Evolutionary conservation across 2,329 filamentous ascomycete species (phyloP).

Genomic region (Alternaria gansuensis): DNA sequence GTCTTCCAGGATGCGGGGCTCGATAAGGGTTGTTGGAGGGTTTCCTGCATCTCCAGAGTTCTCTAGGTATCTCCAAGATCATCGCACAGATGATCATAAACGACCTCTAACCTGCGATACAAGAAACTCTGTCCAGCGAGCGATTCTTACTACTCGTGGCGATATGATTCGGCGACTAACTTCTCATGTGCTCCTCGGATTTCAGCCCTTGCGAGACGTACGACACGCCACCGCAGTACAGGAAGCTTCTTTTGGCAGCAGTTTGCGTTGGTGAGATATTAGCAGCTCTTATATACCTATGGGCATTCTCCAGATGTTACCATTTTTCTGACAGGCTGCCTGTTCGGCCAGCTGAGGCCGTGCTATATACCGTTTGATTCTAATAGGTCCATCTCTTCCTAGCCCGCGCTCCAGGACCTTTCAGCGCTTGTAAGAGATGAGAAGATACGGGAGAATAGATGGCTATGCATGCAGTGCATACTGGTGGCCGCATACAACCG

Average conservation of each 20-base stretch:
- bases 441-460: neutral
- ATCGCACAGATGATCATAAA: neutral
- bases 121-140: neutral
- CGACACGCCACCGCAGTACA: neutral
- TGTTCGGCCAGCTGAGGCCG: neutral
- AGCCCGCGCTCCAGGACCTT: neutral
- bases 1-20: neutral
- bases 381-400: neutral
- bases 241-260: neutral
- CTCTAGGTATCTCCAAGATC: neutral
- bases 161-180: neutral
- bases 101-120: neutral
- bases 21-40: neutral
- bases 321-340: neutral
- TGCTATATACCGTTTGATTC: neutral
- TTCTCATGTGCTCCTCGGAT: neutral
- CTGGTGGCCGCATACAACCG: neutral
- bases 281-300: constrained; percentile 1
- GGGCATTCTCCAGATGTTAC: constrained; percentile 1
- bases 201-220: neutral
- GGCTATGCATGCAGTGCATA: neutral
- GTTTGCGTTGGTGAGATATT: constrained; percentile 4
- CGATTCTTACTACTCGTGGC: neutral
- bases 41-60: neutral
- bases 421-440: neutral